A percentile compares a stretch with the other conserved stretches of the same genome.
Conservation (phyloP, 2,329 filamentous ascomycete species). For the Teratosphaeriaceae sp. region DNA sequence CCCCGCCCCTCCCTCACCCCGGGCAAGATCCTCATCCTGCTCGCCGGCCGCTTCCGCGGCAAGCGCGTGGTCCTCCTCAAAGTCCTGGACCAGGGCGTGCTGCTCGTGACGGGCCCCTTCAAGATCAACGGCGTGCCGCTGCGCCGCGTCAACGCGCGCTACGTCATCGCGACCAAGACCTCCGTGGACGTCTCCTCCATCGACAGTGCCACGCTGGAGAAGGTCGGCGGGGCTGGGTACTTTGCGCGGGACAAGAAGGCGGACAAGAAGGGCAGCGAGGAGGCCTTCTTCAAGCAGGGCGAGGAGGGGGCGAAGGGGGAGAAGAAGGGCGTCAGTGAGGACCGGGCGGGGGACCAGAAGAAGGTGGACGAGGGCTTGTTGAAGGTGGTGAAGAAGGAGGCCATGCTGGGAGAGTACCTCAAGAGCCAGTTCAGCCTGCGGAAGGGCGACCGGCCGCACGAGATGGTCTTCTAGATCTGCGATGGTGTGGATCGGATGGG, state of each 20-base stretch:
- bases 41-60: slow-evolving; percentile 98
- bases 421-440: slow-evolving; percentile 94
- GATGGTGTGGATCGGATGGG: neutral
- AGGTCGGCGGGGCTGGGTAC: slow-evolving; percentile 79
- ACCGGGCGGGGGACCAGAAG: slow-evolving; percentile 96
- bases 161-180: slow-evolving; percentile 85
- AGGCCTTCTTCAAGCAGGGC: slow-evolving; percentile 99
- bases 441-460: slow-evolving; percentile 99
- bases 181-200: slow-evolving; percentile 79
- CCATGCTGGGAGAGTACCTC: slow-evolving; percentile 89
- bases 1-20: slow-evolving; percentile 85
- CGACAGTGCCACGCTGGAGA: slow-evolving; percentile 65
- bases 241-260: slow-evolving; percentile 92
- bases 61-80: slow-evolving; percentile 99
- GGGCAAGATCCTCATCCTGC: slow-evolving; percentile 95
- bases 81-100: slow-evolving; percentile 92
- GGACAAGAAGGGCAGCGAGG: slow-evolving; percentile 86
- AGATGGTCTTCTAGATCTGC: slow-evolving; percentile 86
- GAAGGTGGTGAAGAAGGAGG: slow-evolving; percentile 97
- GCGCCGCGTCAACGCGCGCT: slow-evolving; percentile 85
- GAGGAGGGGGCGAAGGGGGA: slow-evolving; percentile 97
- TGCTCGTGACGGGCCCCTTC: slow-evolving; percentile 99
- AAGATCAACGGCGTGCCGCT: slow-evolving; percentile 99
- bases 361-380: slow-evolving; percentile 94
- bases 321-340: slow-evolving; percentile 95